Evolutionary conservation across 1,139 yeast genomes (phyloP), one percentile per base, ranked within the genome.

Genomic region (Protomyces gravidus): DNA sequence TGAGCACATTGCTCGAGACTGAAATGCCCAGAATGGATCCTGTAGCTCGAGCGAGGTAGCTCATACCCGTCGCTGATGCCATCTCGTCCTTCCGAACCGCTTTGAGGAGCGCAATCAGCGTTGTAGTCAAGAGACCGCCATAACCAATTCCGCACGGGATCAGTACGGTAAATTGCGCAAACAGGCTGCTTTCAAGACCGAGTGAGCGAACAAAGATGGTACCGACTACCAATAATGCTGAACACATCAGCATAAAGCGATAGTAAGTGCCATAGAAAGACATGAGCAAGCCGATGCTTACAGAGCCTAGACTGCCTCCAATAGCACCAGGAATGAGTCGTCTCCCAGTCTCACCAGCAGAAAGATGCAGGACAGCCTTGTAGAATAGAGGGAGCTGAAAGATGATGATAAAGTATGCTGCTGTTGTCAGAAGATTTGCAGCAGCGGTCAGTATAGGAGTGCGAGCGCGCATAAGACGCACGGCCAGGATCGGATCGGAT

Each of bases 191-290:
- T 33, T 58, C 56, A 9, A 59, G 53, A 5, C 61, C 62, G 33
- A 63, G 61, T 2, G 63, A 39, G 11, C 63, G 53, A 15, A 63
- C 65, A 11, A 61, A 49, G 11, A 56, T 21, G 36, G 65, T 61
- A n/a, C 64, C 63, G 23, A 46, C 17, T n/a, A 63, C 7, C 45
- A 52, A 25, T 1, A 39, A 23, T 36, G 17, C 47, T 11, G 51
- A 46, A 2, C 46, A 13, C 5, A 53, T 19, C 39, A 47, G 19
- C 27, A 53, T 30, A 45, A 49, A 53, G n/a, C 21, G 42, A 32
- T 53, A 53, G 72, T 86, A 86, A 55, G 76, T 78, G 3, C 95
- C 95, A 0, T 90, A 84, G 42, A 68, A 70, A 63, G 78, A 81
- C 64, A 65, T 63, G 48, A 62, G 56, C n/a, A 63, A 51, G 25